Base-by-base conservation (phyloP, 768 basidiomycete species). In the Pulveroboletus sp. region DNA sequence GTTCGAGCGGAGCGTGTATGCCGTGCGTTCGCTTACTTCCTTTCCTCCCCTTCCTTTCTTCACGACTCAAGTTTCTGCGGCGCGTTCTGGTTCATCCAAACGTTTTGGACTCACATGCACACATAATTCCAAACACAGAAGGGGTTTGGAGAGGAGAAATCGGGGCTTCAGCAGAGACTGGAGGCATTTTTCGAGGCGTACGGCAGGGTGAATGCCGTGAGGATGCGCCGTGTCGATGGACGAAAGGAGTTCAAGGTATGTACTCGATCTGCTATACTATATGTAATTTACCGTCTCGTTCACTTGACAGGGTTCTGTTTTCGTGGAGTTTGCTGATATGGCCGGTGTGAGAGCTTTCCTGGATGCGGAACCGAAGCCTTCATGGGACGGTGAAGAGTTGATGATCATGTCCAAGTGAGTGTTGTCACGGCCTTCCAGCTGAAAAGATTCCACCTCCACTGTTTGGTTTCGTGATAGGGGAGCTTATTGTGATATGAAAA, bases 401-500 rank as follows among this genome's bases (percentile, higher is more conserved):
- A 63, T 88, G 41, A 81, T 79, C 67, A 95, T 95, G 93, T 78
- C 86, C 57, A 98, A 98, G 87, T 91, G 58, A 49, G 81, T 69
- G 5, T 35, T 5, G 9, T 5, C 24, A 36, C 46, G 8, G 21
- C 28, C n/a, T n/a, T 28, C 5, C 10, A n/a, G 30, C 26, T 4
- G n/a, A 15, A 46, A 14, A 5, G n/a, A 9, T 42, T 15, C 8
- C 17, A 9, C 28, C 31, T 32, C 51, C 27, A 52, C 15, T 5
- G 17, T 43, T 51, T 14, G 39, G 3, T 31, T 7, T n/a, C 21
- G n/a, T 10, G 4, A 28, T 54, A 92, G 89, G 62, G 84, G 83
- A 56, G 88, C 75, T 8, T 96, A 96, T 67, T 92, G 92, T 59
- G 83, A 91, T 57, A 93, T 93, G 93, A 97, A 96, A 72, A 88